Evolutionary conservation across 805 yeast genomes (phyloP), one percentile per base, ranked within the genome.

Genomic region (Hemisphaericaspora nanyangensis): DNA sequence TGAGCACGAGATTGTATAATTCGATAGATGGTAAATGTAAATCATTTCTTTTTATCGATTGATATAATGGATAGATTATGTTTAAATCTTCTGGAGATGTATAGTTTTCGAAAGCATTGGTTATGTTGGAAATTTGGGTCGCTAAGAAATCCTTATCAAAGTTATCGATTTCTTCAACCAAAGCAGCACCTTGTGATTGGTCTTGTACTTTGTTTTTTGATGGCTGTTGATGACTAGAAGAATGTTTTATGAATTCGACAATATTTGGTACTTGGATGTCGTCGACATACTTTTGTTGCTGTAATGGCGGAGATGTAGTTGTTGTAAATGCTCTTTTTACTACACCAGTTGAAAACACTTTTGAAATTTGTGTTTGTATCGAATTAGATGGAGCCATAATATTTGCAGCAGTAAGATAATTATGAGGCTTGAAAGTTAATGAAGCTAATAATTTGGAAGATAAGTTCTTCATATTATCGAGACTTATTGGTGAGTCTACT

Each of bases 1-100:
- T 56, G 31, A 84, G 59, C 5, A 83, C 78, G 13, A 72, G 60
- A 43, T 77, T 74, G 60, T 77, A 84, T 2, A 70, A 56, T 2
- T 68, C 72, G 6, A 77, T 54, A 6, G 79, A 63, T 19, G 86
- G 85, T 2, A 74, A 41, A 7, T 39, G 5, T 15, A 61, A 37
- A n/a, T 55, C 56, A 40, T 68, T 67, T 45, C 73, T 56, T 34
- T 55, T 62, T 28, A 68, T 46, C 4, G 72, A 52, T 49, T 68
- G 73, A 44, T 68, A 68, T 15, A 68, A 44, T 1, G 74, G 74
- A 43, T 58, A 65, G 6, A 68, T 58, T 22, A 60, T 38, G 40
- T 68, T 54, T 22, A 60, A 49, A 13, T 63, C 58, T n/a, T 50
- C 50, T 6, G 56, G 44, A 11, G 40, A 29, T 2, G 35, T 20